Base-by-base conservation (phyloP, 805 yeast species). In the Cyberlindnera xishuangbannaensis region DNA sequence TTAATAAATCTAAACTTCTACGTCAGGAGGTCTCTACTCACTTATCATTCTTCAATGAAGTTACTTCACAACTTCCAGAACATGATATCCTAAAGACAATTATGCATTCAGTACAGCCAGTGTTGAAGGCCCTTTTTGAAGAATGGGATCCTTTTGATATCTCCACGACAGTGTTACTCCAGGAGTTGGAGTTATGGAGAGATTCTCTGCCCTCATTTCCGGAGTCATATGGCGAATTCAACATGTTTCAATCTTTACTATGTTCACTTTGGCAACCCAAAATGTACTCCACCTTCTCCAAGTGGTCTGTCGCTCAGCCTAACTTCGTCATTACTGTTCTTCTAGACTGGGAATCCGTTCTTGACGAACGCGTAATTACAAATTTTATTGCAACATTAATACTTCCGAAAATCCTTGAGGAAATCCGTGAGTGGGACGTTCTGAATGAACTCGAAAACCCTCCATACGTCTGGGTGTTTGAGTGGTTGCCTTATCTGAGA, bases 291-390 rank as follows among this genome's bases (percentile, higher is more conserved):
- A 49, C 48, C 10, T 48, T 68, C 10, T 30, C 45, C 7, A 43
- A 51, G 6, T 71, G 76, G 76, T 41, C 59, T 7, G 48, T 59
- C 5, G 31, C 45, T 13, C 58, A 61, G 25, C 68, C 74, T 1
- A 58, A 61, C 28, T 33, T 64, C 10, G 65, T 63, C 1, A 50
- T 70, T 6, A 48, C 60, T 1, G 35, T 67, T 3, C 31, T 71
- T 0, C 53, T 68, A 14, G 64, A 61, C 15, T 68, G 73, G 77
- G 54, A 50, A 16, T 51, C 47, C 1, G 38, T 68, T 2, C 33
- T 71, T 3, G 62, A 69, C 3, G 29, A 30, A 0, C 33, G 40
- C 4, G 44, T 56, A 2, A 44, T 59, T 11, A 45, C 55, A 4
- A 48, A 49, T 27, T 32, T 72, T 11, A 29, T 59, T 4, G 34